Conservation (phyloP, 2,329 filamentous ascomycete genomes). For the Pseudogymnoascus sp. region DNA sequence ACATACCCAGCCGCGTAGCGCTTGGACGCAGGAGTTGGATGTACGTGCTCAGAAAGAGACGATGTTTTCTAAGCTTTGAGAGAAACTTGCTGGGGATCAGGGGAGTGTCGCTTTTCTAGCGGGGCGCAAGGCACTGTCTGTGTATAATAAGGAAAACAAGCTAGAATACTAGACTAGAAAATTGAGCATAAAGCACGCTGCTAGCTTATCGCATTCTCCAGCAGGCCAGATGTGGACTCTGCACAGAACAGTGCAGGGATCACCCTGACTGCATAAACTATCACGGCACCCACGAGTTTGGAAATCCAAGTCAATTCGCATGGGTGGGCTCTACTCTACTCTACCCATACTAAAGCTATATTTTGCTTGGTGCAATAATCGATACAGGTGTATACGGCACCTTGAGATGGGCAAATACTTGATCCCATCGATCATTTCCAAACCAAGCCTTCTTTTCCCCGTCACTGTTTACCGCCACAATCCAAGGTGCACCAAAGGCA, state of each 20-base stretch:
- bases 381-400: conserved; percentile 18
- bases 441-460: conserved; percentile 17
- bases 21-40: conserved; percentile 75
- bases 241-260: not conserved
- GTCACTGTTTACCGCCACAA: conserved; percentile 15
- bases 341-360: not conserved
- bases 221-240: not conserved
- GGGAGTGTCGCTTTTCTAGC: not conserved
- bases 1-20: conserved; percentile 68
- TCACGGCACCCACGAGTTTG: not conserved
- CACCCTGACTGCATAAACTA: not conserved
- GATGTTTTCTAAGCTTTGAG: conserved; percentile 19
- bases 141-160: not conserved
- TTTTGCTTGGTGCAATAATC: conserved; percentile 9
- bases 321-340: not conserved
- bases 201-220: not conserved
- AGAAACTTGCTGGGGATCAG: not conserved
- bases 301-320: not conserved
- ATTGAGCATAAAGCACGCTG: not conserved
- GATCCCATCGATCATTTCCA: conserved; percentile 22
- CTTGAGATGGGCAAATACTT: conserved; percentile 17
- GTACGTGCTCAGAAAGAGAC: conserved; percentile 39
- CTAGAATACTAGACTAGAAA: not conserved
- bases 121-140: not conserved
- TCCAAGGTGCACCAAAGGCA: conserved; percentile 21